A percentile compares a stretch with the other conserved stretches of the same genome.
These are phyloP conservation scores for Apiospora saccharicola DNA, from an alignment of 2,329 filamentous ascomycete genomes.

Conservation along the genomic window DNA sequence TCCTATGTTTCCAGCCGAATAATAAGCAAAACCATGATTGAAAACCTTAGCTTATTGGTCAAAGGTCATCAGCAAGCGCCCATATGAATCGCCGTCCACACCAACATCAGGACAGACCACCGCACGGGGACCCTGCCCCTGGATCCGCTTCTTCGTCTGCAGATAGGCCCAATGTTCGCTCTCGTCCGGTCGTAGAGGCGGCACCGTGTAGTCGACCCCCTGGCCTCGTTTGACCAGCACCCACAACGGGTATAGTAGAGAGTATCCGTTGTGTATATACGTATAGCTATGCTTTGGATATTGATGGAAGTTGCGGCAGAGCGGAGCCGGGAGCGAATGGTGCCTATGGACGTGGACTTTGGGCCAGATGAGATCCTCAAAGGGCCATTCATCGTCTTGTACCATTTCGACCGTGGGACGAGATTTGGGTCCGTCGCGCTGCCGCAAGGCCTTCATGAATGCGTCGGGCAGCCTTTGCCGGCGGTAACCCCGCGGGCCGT, in stretches of 20 bases:
- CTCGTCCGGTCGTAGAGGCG: background rate
- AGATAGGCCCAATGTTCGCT: background rate
- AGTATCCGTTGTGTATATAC: too few relatives aligned
- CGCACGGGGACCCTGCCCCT: too few relatives aligned
- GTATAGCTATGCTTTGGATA: too few relatives aligned
- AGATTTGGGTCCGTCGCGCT: background rate
- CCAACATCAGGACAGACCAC: too few relatives aligned
- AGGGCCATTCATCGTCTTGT: background rate
- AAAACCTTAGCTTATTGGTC: too few relatives aligned
- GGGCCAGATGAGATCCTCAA: background rate
- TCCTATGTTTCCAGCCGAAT: too few relatives aligned
- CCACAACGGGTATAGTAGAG: background rate
- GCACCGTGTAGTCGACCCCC: background rate
- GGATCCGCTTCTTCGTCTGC: background rate
- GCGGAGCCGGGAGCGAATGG: background rate
- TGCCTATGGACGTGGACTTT: background rate
- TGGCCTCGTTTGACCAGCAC: background rate
- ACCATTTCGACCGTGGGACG: background rate
- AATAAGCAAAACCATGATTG: too few relatives aligned
- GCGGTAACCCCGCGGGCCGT: background rate
- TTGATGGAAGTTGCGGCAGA: too few relatives aligned
- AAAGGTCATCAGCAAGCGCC: too few relatives aligned
- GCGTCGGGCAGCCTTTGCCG: background rate
- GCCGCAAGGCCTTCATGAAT: background rate
- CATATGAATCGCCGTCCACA: too few relatives aligned